Base-by-base conservation (phyloP, 2,329 filamentous ascomycete species). In the Fusarium goolgardi region DNA sequence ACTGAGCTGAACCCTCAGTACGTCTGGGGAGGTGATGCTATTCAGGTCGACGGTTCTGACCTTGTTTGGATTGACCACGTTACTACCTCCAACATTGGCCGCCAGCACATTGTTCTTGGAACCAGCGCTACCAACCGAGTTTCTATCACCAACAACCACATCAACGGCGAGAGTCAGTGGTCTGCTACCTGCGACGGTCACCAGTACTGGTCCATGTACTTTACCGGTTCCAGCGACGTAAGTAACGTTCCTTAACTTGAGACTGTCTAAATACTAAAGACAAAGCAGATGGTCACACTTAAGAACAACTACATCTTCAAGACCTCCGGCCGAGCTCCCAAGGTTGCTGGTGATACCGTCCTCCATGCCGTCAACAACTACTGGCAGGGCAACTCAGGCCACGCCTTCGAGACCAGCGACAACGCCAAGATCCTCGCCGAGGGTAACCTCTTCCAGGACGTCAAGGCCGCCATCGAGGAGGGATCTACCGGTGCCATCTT, bases 291-390 rank as follows among this genome's bases (percentile, higher is more conserved):
- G 61, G 79, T 88, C 71, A 89, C 86, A 62, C 73, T 89, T 73
- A 85, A 87, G 79, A 81, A 81, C 69, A 89, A 89, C 81, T 88
- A 88, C 79, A 81, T 89, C 73, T 83, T 86, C 81, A 81, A 86
- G 78, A 86, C 83, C 54, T 83, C 81, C 11, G 87, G 86, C 56
- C 85, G 87, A 44, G 79, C 80, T 18, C 87, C 86, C 69, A 88
- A 88, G 79, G 79, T 89, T 23, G 81, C 80, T 23, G 84, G 84
- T 72, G 85, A 86, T 54, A 81, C 87, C 39, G 78, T 81, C 18
- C 74, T 89, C 51, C 87, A 89, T 76, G 84, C 84, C 37, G 84
- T 87, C 74, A 88, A 88, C 83, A 89, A 88, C 81, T 87, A 86
- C 82, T 88, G 81, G 79, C 81, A 85, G 71, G 80, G 82, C 70